Conservation (phyloP, 768 basidiomycete genomes). For the Mycena rebaudengoi region DNA sequence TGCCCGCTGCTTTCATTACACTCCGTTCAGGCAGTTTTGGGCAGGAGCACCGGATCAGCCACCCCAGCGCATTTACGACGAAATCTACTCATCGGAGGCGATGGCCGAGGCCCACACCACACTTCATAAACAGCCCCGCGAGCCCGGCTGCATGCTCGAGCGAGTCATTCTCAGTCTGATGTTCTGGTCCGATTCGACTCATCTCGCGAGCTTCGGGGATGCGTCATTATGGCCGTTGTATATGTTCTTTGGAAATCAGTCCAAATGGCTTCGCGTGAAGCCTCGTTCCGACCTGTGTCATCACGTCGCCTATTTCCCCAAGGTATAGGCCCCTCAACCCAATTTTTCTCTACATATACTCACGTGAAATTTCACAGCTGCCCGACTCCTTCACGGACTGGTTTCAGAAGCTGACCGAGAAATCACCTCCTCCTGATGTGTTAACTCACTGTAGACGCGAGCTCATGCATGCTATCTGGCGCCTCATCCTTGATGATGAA, state of each 20-base stretch:
- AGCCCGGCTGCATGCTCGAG: background rate
- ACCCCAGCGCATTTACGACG: slow-evolving; percentile 20
- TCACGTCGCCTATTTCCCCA: slow-evolving; percentile 50
- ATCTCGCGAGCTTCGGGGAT: slow-evolving; percentile 44
- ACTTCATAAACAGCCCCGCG: slow-evolving; percentile 18
- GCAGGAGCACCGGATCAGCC: background rate
- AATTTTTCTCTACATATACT: too few relatives aligned
- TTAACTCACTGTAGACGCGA: slow-evolving; percentile 44
- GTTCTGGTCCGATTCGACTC: slow-evolving; percentile 46
- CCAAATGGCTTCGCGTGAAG: slow-evolving; percentile 46
- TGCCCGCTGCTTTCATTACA: slow-evolving; percentile 21
- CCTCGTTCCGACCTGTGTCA: slow-evolving; percentile 35
- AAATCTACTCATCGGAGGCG: slow-evolving; percentile 26
- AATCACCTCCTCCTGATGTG: slow-evolving; percentile 14
- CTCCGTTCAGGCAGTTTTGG: slow-evolving; percentile 25
- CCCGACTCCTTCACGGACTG: slow-evolving; percentile 35
- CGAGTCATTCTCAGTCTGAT: slow-evolving; percentile 35
- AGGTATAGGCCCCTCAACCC: slow-evolving; percentile 29
- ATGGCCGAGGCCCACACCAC: slow-evolving; percentile 17
- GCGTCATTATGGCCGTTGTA: slow-evolving; percentile 53
- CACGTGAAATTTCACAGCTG: slow-evolving; percentile 34
- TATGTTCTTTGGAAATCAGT: slow-evolving; percentile 47
- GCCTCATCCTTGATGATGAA: slow-evolving; percentile 33
- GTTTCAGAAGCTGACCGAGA: slow-evolving; percentile 20
- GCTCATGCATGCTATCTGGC: slow-evolving; percentile 44